Percentiles rank a stretch among this genome's conserved stretches.
Conservation (phyloP, 495 filamentous ascomycete species). For the Annulohypoxylon bovei region DNA sequence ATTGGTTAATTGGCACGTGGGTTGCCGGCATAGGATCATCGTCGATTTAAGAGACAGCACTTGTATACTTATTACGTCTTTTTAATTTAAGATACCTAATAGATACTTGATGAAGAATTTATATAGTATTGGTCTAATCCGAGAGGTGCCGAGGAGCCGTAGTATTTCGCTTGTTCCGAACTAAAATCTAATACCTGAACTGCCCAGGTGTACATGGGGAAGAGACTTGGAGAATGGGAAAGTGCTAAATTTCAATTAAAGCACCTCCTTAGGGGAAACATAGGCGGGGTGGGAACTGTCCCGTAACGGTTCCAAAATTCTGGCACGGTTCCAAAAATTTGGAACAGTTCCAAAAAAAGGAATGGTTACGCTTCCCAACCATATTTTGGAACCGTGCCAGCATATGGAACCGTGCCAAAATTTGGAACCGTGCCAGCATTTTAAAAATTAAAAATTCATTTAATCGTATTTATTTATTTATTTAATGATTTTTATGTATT, state of each 20-base stretch:
- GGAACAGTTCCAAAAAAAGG: no score
- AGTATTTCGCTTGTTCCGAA: background rate
- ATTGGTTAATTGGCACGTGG: slow-evolving; percentile 35
- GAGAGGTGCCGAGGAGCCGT: background rate
- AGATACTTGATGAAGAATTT: background rate
- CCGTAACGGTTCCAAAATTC: no score
- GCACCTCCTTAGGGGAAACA: no score
- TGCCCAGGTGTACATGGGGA: background rate
- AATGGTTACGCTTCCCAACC: no score
- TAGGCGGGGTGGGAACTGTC: no score
- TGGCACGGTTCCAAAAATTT: no score
- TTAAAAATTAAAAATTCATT: no score
- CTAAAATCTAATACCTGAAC: background rate
- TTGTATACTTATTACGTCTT: slow-evolving; percentile 8
- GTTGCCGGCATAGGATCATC: slow-evolving; percentile 17
- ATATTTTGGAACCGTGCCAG: no score
- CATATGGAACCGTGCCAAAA: no score
- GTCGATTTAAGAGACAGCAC: background rate
- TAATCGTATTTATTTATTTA: no score
- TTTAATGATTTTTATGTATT: no score
- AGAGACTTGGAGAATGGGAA: background rate
- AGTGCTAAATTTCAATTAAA: background rate
- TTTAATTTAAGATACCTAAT: background rate
- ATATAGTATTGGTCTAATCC: background rate
- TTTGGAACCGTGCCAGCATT: no score